Evolutionary conservation across 805 yeast species (phyloP).

Genomic region (Saccharomycopsis synnaedendra): DNA sequence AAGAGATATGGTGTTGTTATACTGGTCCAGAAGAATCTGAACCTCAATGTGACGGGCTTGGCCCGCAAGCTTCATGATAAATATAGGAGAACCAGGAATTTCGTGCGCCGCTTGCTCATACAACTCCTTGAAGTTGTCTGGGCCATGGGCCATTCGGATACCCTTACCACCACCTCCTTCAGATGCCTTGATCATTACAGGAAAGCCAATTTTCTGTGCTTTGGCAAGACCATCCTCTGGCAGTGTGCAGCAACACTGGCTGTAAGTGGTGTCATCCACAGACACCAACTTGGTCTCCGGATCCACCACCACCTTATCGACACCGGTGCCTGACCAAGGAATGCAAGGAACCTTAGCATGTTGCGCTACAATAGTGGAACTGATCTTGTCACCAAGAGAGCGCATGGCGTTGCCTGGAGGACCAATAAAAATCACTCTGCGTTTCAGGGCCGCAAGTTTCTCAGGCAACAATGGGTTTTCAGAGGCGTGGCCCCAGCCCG

Average conservation of each 20-base stretch:
- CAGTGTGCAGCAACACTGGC: constrained; percentile 74
- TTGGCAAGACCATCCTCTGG: constrained; percentile 84
- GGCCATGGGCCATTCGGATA: constrained; percentile 88
- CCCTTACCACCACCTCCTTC: constrained; percentile 99
- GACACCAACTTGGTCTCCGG: constrained; percentile 67
- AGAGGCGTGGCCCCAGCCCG: constrained; percentile 99
- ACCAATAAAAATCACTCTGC: constrained; percentile 87
- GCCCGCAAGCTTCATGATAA: constrained; percentile 95
- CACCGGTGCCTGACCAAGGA: constrained; percentile 99
- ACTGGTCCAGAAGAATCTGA: constrained; percentile 94
- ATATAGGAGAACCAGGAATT: constrained; percentile 98
- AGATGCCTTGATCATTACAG: constrained; percentile 97
- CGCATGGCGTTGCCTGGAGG: constrained; percentile 99
- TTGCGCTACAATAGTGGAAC: constrained; percentile 97
- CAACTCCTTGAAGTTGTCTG: constrained; percentile 60
- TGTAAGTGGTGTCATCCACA: constrained; percentile 73
- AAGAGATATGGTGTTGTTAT: constrained; percentile 92
- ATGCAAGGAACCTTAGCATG: constrained; percentile 98
- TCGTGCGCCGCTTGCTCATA: constrained; percentile 94
- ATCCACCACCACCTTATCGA: constrained; percentile 68
- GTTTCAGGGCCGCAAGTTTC: constrained; percentile 83
- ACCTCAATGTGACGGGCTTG: constrained; percentile 97
- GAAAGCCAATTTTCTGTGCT: constrained; percentile 88
- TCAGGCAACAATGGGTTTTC: constrained; percentile 96
- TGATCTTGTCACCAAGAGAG: constrained; percentile 97